Percentiles rank a stretch among this genome's conserved stretches.
These are phyloP conservation scores for Hamamelis virginiana DNA, from an alignment of 164 flowering plant species.

Conservation along the genomic window DNA sequence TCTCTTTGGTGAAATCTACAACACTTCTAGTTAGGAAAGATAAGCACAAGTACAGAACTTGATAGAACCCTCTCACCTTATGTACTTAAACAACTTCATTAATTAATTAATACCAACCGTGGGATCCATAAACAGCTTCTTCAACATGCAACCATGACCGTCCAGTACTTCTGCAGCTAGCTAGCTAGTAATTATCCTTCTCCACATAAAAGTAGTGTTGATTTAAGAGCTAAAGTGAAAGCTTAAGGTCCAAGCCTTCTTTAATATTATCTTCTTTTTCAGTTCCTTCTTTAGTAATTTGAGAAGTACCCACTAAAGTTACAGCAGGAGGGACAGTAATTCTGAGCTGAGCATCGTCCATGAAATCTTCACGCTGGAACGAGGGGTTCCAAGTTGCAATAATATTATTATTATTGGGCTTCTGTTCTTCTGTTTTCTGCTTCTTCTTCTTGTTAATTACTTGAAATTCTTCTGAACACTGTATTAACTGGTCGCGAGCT, in stretches of 20 bases:
- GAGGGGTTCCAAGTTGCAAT: constrained; percentile 18
- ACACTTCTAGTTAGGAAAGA: no score
- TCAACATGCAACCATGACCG: neutral
- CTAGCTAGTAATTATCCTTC: neutral
- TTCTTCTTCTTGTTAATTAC: neutral
- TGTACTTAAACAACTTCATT: no score
- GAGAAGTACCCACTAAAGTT: neutral
- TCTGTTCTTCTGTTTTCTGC: neutral
- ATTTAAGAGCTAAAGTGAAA: constrained; percentile 17
- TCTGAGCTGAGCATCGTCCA: neutral
- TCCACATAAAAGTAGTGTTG: neutral
- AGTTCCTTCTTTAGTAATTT: neutral
- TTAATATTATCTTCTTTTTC: neutral
- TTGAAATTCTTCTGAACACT: neutral
- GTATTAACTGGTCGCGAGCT: constrained; percentile 19
- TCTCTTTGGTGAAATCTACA: no score
- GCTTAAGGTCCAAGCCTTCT: constrained; percentile 20
- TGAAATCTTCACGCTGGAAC: constrained; percentile 26
- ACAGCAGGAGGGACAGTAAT: neutral
- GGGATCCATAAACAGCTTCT: neutral
- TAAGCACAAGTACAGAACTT: no score
- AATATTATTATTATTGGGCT: neutral
- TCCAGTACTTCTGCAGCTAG: neutral
- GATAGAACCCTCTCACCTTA: no score
- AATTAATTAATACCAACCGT: no score